Base-by-base conservation (phyloP, 208 protist species). In the Herpetomonas samuelpessoai region DNA sequence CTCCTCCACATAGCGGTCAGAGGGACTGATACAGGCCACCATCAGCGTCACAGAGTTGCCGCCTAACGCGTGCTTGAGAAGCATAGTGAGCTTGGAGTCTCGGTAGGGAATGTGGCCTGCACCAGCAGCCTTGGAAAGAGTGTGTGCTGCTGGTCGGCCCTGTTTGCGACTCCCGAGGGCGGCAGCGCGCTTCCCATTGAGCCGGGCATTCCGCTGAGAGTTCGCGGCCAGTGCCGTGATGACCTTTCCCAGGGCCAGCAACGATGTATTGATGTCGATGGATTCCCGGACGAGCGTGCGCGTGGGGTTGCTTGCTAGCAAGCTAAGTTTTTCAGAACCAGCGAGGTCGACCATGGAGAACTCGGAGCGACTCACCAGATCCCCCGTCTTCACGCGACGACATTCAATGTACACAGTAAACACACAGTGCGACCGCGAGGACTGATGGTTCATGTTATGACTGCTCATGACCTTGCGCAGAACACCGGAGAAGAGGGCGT, bases 261-360 rank as follows among this genome's bases (percentile, higher is more conserved):
- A 74, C 1, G 91, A 97, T 1, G 84, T 79, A 71, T 97, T 97
- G 67, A 97, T 97, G 19, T 96, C 89, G 45, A 94, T 89, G 52
- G 88, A 93, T 58, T 96, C 88, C 62, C 81, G 73, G n/a, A 88
- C 53, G 7, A 94, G 66, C 55, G 70, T 76, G 7, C 73, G 52
- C 0, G 63, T 73, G 0, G 88, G 83, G 62, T 82, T 72, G 25
- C 49, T 57, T 0, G 81, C 51, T 12, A 96, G 60, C 44, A 81
- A 49, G 10, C 62, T 57, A 9, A 95, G 74, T 67, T 91, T 91
- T 56, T 97, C 93, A 3, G 93, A 97, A 3, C 93, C 93, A 0
- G 93, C 93, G 1, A 97, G 59, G 54, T 97, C 93, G 19, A 97
- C 93, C 55, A 97, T 63, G 9, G 84, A 88, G 9, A 97, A 60